These are phyloP conservation scores for Hypoxylon perforatum DNA, from an alignment of 495 filamentous ascomycete genomes.

Conservation along the genomic window DNA sequence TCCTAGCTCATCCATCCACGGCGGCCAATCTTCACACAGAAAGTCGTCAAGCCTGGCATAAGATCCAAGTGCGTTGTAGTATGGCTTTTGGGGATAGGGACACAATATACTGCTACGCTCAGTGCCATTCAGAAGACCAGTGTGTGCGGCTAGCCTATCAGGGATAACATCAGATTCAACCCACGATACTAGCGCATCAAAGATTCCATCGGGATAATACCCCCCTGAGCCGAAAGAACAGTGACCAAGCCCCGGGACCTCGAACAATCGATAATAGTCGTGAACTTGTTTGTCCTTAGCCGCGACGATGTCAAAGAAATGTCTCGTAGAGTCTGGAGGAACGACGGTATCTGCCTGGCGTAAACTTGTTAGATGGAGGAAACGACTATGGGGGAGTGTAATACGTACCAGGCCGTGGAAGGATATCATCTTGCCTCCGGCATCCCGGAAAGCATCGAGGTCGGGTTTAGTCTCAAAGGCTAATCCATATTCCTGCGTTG, in stretches of 20 bases:
- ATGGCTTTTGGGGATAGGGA: constrained; percentile 35
- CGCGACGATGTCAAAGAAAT: constrained; percentile 43
- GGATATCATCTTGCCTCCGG: constrained; percentile 53
- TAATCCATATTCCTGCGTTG: constrained; percentile 44
- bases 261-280: constrained; percentile 50
- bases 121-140: constrained; percentile 23
- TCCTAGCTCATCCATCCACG: no score
- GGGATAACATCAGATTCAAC: constrained; percentile 55
- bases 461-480: constrained; percentile 50
- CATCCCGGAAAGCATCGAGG: constrained; percentile 46
- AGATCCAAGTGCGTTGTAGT: constrained; percentile 3
- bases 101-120: constrained; percentile 26
- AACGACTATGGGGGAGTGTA: not conserved
- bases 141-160: constrained; percentile 30
- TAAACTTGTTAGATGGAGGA: not conserved
- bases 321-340: constrained; percentile 40
- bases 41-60: no score
- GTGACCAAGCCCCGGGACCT: constrained; percentile 50
- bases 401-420: constrained; percentile 50
- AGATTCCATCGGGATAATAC: constrained; percentile 32
- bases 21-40: no score
- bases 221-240: constrained; percentile 42
- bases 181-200: constrained; percentile 53
- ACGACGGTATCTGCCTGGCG: constrained; percentile 43
- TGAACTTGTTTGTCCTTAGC: constrained; percentile 28